Base-by-base conservation (phyloP, 2,329 filamentous ascomycete genomes). In the Colletotrichum filicis region DNA sequence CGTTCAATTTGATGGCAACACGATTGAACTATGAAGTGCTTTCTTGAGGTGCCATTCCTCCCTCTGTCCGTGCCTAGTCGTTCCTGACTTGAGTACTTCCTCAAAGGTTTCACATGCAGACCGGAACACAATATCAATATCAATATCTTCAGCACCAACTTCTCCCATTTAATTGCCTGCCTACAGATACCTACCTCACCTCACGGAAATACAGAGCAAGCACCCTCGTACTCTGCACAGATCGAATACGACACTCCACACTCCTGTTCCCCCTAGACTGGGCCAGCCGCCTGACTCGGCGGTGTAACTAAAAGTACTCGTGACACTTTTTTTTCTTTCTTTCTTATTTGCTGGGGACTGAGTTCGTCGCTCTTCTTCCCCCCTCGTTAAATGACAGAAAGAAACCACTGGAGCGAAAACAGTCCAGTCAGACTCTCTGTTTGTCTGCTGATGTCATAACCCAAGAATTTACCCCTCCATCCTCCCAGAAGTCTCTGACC, bases 281-380 rank as follows among this genome's bases (percentile, higher is more conserved):
- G 66, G 46, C 60, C 46, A 32, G 35, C 70, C 66, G 55, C 60
- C 71, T 73, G 71, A 73, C 71, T 73, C 66, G 61, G 24, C 26
- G 28, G 59, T 70, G 70, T 73, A 56, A 57, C 56, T 70, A 22
- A 55, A 66, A 49, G 71, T 73, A 71, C 71, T 53, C 71, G 71
- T 73, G 66, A 73, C 66, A 61, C 66, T 1, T 26, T 26, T 26
- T 26, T 26, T 8, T n/a, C n/a, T 49, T 63, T 73, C 46, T 62
- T 64, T 58, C 22, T 46, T 22, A 59, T 37, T 49, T 57, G 63
- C 26, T 35, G 37, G 52, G 66, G 22, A 28, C 22, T 42, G 37
- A 65, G 58, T 70, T 53, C 4, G 37, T 37, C n/a, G 19, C 32
- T 22, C 19, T 28, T 68, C 22, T 11, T 12, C 24, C 16, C 5